These are phyloP conservation scores for Sordariomycetes sp. DNA, from an alignment of 2,329 filamentous ascomycete genomes.

Conservation along the genomic window DNA sequence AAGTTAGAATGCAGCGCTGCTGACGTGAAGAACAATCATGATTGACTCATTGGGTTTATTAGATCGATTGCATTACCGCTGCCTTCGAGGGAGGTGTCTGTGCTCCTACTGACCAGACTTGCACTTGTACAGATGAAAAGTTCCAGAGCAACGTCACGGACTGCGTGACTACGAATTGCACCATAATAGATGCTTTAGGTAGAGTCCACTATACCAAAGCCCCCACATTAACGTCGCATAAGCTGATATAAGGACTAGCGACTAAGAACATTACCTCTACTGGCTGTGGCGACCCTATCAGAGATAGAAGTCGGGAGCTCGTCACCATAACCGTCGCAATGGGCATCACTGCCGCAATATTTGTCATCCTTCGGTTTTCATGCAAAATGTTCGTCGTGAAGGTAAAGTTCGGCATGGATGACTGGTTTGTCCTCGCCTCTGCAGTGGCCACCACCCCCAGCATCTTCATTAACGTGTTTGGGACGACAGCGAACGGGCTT, in stretches of 20 bases:
- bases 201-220: too few relatives aligned
- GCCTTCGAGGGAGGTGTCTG: neutral
- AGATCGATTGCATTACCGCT: neutral
- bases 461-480: constrained; percentile 17
- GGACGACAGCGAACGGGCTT: constrained; percentile 23
- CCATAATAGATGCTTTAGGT: neutral
- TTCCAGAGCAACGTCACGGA: neutral
- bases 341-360: constrained; percentile 22
- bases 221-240: too few relatives aligned
- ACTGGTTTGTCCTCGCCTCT: constrained; percentile 21
- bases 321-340: constrained; percentile 18
- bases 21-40: too few relatives aligned
- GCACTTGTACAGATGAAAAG: constrained; percentile 1
- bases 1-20: too few relatives aligned
- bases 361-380: constrained; percentile 26
- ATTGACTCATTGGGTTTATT: too few relatives aligned
- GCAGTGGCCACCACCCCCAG: constrained; percentile 16
- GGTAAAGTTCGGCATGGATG: constrained; percentile 22
- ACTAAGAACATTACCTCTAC: constrained; percentile 15
- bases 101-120: constrained; percentile 1
- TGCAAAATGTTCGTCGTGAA: constrained; percentile 20
- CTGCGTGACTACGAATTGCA: constrained; percentile 1
- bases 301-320: constrained; percentile 20
- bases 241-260: neutral
- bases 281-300: constrained; percentile 11